phyloP scores from a whole-genome alignment of 2,329 filamentous ascomycete species.

The Ramularia collo-cygni region DNA sequence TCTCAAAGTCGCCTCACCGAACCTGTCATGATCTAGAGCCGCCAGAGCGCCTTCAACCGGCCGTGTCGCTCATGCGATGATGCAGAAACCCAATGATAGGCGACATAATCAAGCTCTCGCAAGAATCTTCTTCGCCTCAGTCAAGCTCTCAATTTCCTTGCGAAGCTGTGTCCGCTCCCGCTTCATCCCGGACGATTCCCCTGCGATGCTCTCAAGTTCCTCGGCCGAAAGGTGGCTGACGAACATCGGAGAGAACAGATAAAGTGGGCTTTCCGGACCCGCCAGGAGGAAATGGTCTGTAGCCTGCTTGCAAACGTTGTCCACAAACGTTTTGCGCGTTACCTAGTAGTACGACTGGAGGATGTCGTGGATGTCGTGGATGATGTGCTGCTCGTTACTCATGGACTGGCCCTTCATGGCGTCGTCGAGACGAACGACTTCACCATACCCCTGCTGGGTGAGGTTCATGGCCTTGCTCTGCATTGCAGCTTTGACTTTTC shows the following conservation, averaged over 20 bases:
- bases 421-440: constrained; percentile 19
- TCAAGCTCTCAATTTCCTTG: constrained; percentile 38
- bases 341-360: constrained; percentile 56
- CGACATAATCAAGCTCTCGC: constrained; percentile 3
- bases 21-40: too few relatives aligned
- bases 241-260: constrained; percentile 46
- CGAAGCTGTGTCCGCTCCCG: constrained; percentile 39
- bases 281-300: constrained; percentile 49
- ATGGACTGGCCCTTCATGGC: constrained; percentile 20
- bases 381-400: constrained; percentile 34
- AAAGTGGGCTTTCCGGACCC: constrained; percentile 45
- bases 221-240: constrained; percentile 43
- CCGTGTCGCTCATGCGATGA: too few relatives aligned
- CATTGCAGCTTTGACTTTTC: constrained; percentile 7
- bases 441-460: neutral
- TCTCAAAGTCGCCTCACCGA: too few relatives aligned
- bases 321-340: constrained; percentile 55
- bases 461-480: constrained; percentile 8
- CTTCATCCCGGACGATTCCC: constrained; percentile 45
- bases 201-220: constrained; percentile 51
- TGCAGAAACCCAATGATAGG: too few relatives aligned
- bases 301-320: constrained; percentile 55
- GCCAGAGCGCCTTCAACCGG: too few relatives aligned
- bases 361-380: constrained; percentile 54
- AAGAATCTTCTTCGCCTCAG: constrained; percentile 14